Base-by-base conservation (phyloP, 169 alveolate genomes). In the Plasmodium relictum region DNA sequence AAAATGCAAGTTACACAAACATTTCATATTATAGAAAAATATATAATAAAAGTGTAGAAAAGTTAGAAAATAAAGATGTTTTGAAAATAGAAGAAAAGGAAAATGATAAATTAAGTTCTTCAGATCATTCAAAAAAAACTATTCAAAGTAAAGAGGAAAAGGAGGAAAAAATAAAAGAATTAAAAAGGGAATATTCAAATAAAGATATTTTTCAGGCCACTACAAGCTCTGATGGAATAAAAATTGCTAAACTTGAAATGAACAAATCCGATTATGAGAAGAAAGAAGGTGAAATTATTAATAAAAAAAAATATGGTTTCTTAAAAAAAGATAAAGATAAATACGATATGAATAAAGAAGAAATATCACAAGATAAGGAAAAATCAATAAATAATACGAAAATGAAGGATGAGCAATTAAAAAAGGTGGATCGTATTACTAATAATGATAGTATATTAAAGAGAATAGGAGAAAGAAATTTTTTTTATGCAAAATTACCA, bases 401-500 rank as follows among this genome's bases (percentile, higher is more conserved):
- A 58, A 71, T 37, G 24, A 14, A 39, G 26, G 61, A 14, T 20
- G 52, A 14, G 5, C 14, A 45, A 72, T 45, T 41, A 26, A 65
- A 71, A 26, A 22, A 3, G 24, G 62, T 10, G 12, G 63, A 68
- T 41, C 9, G 42, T 42, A 22, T 12, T 56, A 70, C 9, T 24
- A 69, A 8, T 24, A 56, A 59, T 42, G 24, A 48, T 66, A 39
- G 68, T 41, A 20, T 59, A 56, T 83, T 83, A 44, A 70, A 69
- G 50, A 69, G 70, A 71, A 56, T 86, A 12, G 92, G 18, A 59
- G 76, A 58, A 39, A 71, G 42, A 18, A 31, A 62, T 10, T 86
- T 69, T 72, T 69, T 86, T 71, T 86, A 86, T 50, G 92, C 78
- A 31, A 86, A 86, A 71, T 86, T 86, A 50, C 88, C 88, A 18